A percentile compares a stretch with the other conserved stretches of the same genome.
phyloP scores from a whole-genome alignment of 2,329 filamentous ascomycete species.

The Plenodomus biglobosus region DNA sequence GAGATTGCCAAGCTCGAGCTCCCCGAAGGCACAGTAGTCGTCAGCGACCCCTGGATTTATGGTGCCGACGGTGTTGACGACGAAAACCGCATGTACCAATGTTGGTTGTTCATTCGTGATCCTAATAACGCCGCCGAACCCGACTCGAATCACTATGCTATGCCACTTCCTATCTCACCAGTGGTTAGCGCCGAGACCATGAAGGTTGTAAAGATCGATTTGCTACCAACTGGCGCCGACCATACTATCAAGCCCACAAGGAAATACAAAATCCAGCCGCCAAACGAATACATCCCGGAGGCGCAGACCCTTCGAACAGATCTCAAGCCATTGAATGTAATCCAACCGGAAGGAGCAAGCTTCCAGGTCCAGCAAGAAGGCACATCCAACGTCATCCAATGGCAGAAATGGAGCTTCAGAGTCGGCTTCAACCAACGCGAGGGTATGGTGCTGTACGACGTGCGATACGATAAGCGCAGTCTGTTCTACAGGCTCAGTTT shows the following conservation, averaged over 20 bases:
- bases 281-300: constrained; percentile 68
- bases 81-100: constrained; percentile 59
- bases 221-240: constrained; percentile 67
- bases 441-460: constrained; percentile 68
- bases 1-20: constrained; percentile 62
- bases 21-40: constrained; percentile 58
- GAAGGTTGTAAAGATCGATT: constrained; percentile 69
- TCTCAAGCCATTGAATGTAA: constrained; percentile 64
- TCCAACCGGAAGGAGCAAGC: constrained; percentile 66
- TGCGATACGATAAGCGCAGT: constrained; percentile 63
- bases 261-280: constrained; percentile 60
- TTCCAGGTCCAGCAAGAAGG: constrained; percentile 57
- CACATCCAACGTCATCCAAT: constrained; percentile 59
- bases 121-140: constrained; percentile 59
- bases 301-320: constrained; percentile 62
- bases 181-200: constrained; percentile 64
- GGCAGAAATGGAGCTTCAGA: constrained; percentile 73
- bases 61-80: constrained; percentile 54
- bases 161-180: constrained; percentile 67
- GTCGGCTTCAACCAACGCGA: constrained; percentile 70
- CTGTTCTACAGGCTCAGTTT: constrained; percentile 68
- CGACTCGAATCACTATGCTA: constrained; percentile 70
- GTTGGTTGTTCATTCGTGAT: constrained; percentile 67
- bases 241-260: constrained; percentile 57
- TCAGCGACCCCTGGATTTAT: constrained; percentile 71